Percentiles rank a stretch among this genome's conserved stretches.
These are phyloP conservation scores for Xylaria sp. DNA, from an alignment of 2,329 filamentous ascomycete species.

Conservation along the genomic window DNA sequence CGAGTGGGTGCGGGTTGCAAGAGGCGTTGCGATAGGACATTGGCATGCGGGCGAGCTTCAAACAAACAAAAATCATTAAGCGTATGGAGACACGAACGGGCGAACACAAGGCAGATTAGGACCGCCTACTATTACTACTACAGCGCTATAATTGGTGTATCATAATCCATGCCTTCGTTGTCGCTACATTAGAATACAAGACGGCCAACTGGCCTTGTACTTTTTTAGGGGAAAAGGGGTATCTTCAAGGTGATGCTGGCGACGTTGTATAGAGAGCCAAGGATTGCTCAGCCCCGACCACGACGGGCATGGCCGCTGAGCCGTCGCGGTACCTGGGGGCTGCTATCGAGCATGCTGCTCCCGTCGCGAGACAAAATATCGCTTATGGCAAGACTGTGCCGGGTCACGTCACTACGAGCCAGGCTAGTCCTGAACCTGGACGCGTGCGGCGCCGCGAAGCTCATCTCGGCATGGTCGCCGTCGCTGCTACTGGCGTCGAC, in stretches of 20 bases:
- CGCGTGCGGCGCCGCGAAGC: constrained; percentile 40
- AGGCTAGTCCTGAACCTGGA: constrained; percentile 42
- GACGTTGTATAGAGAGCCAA: background rate
- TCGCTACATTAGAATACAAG: constrained; percentile 25
- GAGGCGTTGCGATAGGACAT: constrained; percentile 3
- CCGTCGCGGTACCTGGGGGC: constrained; percentile 50
- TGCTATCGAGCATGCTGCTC: constrained; percentile 59
- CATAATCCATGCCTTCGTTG: constrained; percentile 34
- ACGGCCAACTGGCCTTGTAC: constrained; percentile 9
- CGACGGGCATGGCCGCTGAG: constrained; percentile 26
- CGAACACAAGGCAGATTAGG: constrained; percentile 8
- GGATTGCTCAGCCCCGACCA: constrained; percentile 17
- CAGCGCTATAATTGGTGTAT: constrained; percentile 38
- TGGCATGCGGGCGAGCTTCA: too few relatives aligned
- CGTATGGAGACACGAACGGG: constrained; percentile 18
- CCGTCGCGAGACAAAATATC: constrained; percentile 59
- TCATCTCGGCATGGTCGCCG: constrained; percentile 41
- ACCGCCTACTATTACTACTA: constrained; percentile 11
- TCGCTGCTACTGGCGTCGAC: constrained; percentile 59
- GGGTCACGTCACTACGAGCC: constrained; percentile 44
- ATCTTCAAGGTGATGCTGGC: constrained; percentile 26
- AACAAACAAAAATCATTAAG: constrained; percentile 12
- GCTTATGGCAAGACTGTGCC: constrained; percentile 60
- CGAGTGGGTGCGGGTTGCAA: background rate
- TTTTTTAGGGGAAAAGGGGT: constrained; percentile 23